A percentile compares a stretch with the other conserved stretches of the same genome.
Conservation (phyloP, 1,284 basidiomycete species). For the Austroboletus rostrupii region DNA sequence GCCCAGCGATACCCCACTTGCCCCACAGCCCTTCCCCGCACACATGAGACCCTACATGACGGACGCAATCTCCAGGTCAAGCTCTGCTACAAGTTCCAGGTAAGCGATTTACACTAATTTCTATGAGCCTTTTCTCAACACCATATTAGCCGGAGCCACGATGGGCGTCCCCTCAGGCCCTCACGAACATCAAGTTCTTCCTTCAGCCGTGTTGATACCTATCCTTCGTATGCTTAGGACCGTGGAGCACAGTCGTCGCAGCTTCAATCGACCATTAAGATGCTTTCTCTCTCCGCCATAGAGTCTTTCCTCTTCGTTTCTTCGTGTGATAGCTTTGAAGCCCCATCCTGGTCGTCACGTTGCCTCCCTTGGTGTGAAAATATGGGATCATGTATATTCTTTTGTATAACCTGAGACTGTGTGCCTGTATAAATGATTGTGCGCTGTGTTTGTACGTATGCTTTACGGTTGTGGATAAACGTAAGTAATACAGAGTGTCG, state of each 20-base stretch:
- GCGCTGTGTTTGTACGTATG: slow-evolving; percentile 24
- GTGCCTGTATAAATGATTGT: slow-evolving; percentile 25
- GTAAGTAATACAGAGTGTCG: neutral
- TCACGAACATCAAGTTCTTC: slow-evolving; percentile 11
- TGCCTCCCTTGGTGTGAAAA: slow-evolving; percentile 24
- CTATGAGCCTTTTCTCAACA: slow-evolving; percentile 2
- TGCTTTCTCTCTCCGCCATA: slow-evolving; percentile 21
- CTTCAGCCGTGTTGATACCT: slow-evolving; percentile 15
- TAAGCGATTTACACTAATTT: slow-evolving; percentile 17
- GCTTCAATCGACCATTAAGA: slow-evolving; percentile 10
- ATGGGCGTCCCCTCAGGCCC: slow-evolving; percentile 19
- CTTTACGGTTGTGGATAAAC: slow-evolving; percentile 7
- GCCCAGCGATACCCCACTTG: slow-evolving; percentile 23
- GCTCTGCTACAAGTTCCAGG: slow-evolving; percentile 35
- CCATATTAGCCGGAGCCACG: slow-evolving; percentile 30
- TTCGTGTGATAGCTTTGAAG: slow-evolving; percentile 22
- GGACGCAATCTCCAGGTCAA: slow-evolving; percentile 31
- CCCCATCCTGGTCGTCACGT: slow-evolving; percentile 9
- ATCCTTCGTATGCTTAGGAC: slow-evolving; percentile 21
- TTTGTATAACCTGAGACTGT: slow-evolving; percentile 25
- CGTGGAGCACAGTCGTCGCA: neutral
- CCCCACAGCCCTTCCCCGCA: slow-evolving; percentile 29
- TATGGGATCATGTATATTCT: slow-evolving; percentile 33
- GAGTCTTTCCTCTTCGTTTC: slow-evolving; percentile 5
- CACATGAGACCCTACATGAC: slow-evolving; percentile 17